Percentiles rank a stretch among this genome's conserved stretches.
These are phyloP conservation scores for Cenchrus americanus DNA, from an alignment of 176 grass and related monocot genomes.

Conservation along the genomic window DNA sequence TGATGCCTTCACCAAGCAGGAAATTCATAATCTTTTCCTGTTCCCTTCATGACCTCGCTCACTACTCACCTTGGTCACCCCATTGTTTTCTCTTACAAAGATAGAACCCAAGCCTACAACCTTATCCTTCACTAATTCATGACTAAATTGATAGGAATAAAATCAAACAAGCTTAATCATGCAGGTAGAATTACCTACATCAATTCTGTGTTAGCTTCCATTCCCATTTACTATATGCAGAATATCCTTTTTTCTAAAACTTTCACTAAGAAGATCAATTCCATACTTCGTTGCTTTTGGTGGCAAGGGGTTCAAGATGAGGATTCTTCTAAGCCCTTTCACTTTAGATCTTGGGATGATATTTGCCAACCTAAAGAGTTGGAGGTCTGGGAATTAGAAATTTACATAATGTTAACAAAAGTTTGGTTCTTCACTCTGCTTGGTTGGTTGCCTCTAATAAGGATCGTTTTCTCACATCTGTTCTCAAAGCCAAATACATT, in stretches of 20 bases:
- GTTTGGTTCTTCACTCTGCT: accelerated
- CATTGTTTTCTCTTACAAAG: accelerated
- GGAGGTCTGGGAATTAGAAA: background rate
- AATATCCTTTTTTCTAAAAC: background rate
- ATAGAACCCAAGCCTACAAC: background rate
- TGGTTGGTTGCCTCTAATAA: background rate
- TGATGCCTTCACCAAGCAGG: accelerated
- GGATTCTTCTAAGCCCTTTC: accelerated
- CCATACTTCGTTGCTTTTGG: background rate
- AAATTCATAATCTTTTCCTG: accelerated
- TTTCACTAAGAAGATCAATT: background rate
- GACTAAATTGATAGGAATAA: background rate
- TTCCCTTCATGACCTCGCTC: accelerated
- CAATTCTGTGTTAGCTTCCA: background rate
- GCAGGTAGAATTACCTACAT: background rate
- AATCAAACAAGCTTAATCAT: background rate
- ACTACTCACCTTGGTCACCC: background rate
- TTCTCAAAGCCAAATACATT: background rate
- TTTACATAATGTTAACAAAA: background rate
- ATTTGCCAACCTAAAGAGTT: background rate
- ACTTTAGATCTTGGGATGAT: background rate
- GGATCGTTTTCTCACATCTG: background rate
- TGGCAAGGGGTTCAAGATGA: background rate
- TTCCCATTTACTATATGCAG: background rate
- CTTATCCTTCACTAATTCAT: background rate